A percentile compares a stretch with the other conserved stretches of the same genome.
phyloP scores from a whole-genome alignment of 2,329 filamentous ascomycete genomes.

The Phoma sp. region DNA sequence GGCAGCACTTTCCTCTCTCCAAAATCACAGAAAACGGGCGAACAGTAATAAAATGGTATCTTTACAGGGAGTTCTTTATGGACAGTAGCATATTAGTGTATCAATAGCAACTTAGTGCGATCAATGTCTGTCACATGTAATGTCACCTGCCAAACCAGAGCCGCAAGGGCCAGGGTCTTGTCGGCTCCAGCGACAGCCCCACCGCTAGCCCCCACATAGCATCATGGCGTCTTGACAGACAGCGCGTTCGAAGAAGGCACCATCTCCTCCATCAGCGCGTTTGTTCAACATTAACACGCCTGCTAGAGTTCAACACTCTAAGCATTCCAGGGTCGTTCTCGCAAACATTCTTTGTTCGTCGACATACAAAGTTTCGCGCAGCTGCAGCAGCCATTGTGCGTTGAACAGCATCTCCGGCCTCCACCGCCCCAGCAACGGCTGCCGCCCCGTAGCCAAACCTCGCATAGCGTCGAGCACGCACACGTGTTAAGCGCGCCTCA shows the following conservation, averaged over 20 bases:
- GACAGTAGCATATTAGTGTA: not conserved
- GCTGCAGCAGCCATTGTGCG: conserved; percentile 9
- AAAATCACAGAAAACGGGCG: not conserved
- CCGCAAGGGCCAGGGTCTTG: not conserved
- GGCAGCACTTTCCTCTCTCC: not conserved
- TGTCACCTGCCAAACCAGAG: not conserved
- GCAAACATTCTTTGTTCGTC: not conserved
- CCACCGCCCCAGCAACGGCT: conserved; percentile 30
- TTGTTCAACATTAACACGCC: conserved; percentile 34
- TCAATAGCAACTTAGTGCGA: not conserved
- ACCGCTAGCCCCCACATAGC: conserved; percentile 9
- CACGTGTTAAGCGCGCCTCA: conserved; percentile 29
- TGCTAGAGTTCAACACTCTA: conserved; percentile 49
- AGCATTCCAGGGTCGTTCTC: conserved; percentile 11
- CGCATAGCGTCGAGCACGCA: conserved; percentile 38
- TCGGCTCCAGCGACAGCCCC: conserved; percentile 2
- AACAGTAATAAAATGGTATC: not conserved
- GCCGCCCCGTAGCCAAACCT: conserved; percentile 27
- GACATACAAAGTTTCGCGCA: not conserved
- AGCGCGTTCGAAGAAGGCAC: conserved; percentile 9
- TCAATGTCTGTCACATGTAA: not conserved
- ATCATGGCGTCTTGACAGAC: conserved; percentile 4
- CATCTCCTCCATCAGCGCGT: conserved; percentile 18
- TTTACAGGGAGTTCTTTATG: not conserved
- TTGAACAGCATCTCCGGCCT: conserved; percentile 18